Conservation (phyloP, 1,284 basidiomycete genomes). For the Exsudoporus floridanus region DNA sequence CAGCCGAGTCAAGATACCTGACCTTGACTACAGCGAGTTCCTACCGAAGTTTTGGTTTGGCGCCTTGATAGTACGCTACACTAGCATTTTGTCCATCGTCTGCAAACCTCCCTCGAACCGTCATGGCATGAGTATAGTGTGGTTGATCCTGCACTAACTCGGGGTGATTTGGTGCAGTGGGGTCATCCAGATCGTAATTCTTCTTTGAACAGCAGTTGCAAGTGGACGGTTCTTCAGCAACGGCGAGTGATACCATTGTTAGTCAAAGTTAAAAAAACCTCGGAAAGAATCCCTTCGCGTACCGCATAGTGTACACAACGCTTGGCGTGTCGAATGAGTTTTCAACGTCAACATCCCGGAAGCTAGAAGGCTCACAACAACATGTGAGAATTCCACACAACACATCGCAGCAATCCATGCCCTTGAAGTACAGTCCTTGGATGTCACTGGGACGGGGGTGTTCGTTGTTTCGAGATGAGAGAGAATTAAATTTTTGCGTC, state of each 20-base stretch:
- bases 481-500: neutral
- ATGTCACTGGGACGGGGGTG: neutral
- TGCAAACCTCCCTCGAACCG: conserved; percentile 7
- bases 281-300: neutral
- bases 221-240: conserved; percentile 10
- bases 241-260: neutral
- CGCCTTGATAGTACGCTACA: conserved; percentile 19
- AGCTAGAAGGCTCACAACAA: conserved; percentile 21
- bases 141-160: conserved; percentile 21
- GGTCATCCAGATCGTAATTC: conserved; percentile 1
- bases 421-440: neutral
- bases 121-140: conserved; percentile 13
- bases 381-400: conserved; percentile 24
- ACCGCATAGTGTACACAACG: conserved; percentile 22
- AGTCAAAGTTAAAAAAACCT: neutral
- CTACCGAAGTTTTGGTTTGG: conserved; percentile 18
- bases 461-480: neutral
- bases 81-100: conserved; percentile 4
- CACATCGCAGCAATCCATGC: conserved; percentile 29
- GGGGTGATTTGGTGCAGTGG: neutral
- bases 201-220: conserved; percentile 22
- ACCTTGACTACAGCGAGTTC: neutral
- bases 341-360: neutral
- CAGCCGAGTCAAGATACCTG: neutral
- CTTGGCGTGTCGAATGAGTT: conserved; percentile 11